Base-by-base conservation (phyloP, 2,329 filamentous ascomycete genomes). In the Furcasterigmium furcatum region DNA sequence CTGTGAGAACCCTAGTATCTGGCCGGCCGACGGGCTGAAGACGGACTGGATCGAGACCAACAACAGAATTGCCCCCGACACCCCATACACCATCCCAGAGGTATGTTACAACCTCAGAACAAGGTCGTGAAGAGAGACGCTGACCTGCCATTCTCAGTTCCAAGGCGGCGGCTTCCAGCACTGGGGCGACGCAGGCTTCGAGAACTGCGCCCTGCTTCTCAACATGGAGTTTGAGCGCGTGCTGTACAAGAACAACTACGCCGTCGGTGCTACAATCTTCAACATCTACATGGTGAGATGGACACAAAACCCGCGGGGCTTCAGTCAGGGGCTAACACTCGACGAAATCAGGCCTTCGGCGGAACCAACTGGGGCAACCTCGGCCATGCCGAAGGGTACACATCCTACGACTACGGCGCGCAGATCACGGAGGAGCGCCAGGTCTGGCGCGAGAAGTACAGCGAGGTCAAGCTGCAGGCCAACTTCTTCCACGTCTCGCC, bases 301-400 rank as follows among this genome's bases (percentile, higher is more conserved):
- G 20, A 22, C 20, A 1, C 38, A 5, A 16, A 18, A n/a, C 6
- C 21, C 43, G 1, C n/a, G n/a, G n/a, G n/a, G n/a, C n/a, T n/a
- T n/a, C n/a, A n/a, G n/a, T n/a, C n/a, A n/a, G n/a, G n/a, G n/a
- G n/a, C n/a, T n/a, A n/a, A n/a, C n/a, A n/a, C n/a, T n/a, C n/a
- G n/a, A n/a, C n/a, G n/a, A n/a, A n/a, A n/a, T 27, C 79, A 77
- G 30, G 83, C 77, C 1, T 88, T 77, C 52, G 88, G 88, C 13
- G 88, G 88, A 6, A 91, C 88, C 0, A 94, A 92, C 59, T 92
- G 88, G 88, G 88, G 88, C 0, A 91, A 90, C 50, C 63, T 89
- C 5, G 85, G 87, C 0, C 80, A 89, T 52, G 75, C 84, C 9
- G 83, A 81, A 10, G 81, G 76, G 3, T 84, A 84, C 49, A 82